Evolutionary conservation across 2,329 filamentous ascomycete species (phyloP).

Genomic region (Cordyceps tenuipes): DNA sequence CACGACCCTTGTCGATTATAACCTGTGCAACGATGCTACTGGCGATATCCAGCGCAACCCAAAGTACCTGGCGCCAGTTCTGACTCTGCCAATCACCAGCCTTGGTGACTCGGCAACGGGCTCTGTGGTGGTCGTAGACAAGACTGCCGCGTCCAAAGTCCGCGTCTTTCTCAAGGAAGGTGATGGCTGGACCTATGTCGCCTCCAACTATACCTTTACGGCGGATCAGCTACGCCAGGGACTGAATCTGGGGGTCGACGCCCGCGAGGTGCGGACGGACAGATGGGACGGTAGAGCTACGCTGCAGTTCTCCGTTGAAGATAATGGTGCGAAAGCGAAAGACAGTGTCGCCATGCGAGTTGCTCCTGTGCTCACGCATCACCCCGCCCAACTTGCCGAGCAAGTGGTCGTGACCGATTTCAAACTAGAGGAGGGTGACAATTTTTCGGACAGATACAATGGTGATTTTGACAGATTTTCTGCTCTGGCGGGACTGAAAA

Average conservation of each 20-base stretch:
- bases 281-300: constrained; percentile 22
- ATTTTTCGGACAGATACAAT: constrained; percentile 7
- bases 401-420: constrained; percentile 13
- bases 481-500: too few species aligned
- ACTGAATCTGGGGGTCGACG: constrained; percentile 27
- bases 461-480: neutral
- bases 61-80: constrained; percentile 23
- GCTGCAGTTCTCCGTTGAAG: constrained; percentile 23
- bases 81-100: constrained; percentile 20
- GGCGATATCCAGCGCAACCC: constrained; percentile 24
- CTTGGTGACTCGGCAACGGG: constrained; percentile 16
- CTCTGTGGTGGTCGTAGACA: constrained; percentile 11
- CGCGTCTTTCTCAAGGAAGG: constrained; percentile 21
- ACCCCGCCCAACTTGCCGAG: constrained; percentile 25
- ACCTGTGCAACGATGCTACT: constrained; percentile 26
- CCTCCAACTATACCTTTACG: constrained; percentile 20
- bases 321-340: constrained; percentile 13
- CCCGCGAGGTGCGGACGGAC: constrained; percentile 20
- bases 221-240: constrained; percentile 21
- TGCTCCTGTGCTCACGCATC: constrained; percentile 28
- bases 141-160: constrained; percentile 16
- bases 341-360: constrained; percentile 25
- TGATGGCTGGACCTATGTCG: constrained; percentile 19
- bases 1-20: too few species aligned
- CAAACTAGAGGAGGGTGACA: too few species aligned